Base-by-base conservation (phyloP, 352 stramenopile species). In the Phytophthora crassamura region DNA sequence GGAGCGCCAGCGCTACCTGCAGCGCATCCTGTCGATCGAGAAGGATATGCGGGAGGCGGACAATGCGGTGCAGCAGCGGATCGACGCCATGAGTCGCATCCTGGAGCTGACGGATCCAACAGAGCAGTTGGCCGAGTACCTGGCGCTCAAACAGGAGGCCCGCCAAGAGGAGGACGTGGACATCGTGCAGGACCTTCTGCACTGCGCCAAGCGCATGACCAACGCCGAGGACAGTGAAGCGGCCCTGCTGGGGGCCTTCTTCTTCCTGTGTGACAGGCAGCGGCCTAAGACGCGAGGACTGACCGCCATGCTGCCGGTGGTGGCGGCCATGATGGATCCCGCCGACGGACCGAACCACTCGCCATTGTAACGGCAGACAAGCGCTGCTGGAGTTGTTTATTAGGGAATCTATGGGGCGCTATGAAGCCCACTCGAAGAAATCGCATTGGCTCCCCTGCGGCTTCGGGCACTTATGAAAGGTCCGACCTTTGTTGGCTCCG, bases 391-490 rank as follows among this genome's bases (percentile, higher is more conserved):
- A 43, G 6, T 32, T 55, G 47, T 40, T 59, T 49, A 52, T 55
- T 69, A 53, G 54, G 57, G 34, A 49, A 28, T 59, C 12, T 51
- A 57, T 59, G 28, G 18, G 39, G 20, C 16, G 47, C 55, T 81
- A 82, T 22, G 74, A 65, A 12, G 77, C 82, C 96, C 96, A 98
- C 69, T 97, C 66, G 77, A 99, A 99, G 74, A 97, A 97, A 61
- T 84, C 77, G 54, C 93, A 98, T 61, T 97, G 88, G 34, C 86
- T 82, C 25, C 84, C 86, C 40, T 88, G 80, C 46, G 82, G 82
- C 15, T 88, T 88, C 9, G 87, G 84, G 65, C 96, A 99, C 46
- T 94, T 97, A 83, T 90, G 98, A 64, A 98, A 99, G 48, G 88
- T 92, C 38, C 94, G 83, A 25, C 95, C 96, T 32, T 93, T 89